These are phyloP conservation scores for Drechslerella coelobrocha DNA, from an alignment of 2,329 filamentous ascomycete genomes.

Conservation along the genomic window DNA sequence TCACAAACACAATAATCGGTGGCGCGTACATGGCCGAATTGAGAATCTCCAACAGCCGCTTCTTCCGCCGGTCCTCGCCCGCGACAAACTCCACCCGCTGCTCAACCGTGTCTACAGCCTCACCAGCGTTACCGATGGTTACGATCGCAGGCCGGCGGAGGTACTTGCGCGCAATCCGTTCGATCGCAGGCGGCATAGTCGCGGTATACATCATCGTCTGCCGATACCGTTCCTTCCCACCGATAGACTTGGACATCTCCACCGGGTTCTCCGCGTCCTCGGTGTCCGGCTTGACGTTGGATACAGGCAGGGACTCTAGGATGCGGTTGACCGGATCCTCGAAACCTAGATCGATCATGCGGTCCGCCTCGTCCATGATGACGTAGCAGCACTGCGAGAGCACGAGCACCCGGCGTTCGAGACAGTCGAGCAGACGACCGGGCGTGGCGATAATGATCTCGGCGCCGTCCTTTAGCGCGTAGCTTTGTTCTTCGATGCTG, in stretches of 20 bases:
- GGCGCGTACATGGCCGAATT: constrained; percentile 78
- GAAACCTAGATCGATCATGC: constrained; percentile 98
- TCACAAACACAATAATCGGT: constrained; percentile 98
- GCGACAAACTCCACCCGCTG: constrained; percentile 91
- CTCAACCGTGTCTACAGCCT: constrained; percentile 97
- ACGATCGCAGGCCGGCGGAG: constrained; percentile 90
- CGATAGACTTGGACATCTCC: constrained; percentile 82
- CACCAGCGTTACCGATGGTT: constrained; percentile 90
- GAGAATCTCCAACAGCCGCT: constrained; percentile 89
- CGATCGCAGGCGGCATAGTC: constrained; percentile 91
- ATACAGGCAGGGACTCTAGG: constrained; percentile 86
- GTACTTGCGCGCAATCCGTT: constrained; percentile 97
- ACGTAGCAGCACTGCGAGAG: constrained; percentile 59
- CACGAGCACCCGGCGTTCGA: constrained; percentile 81
- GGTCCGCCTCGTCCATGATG: constrained; percentile 99
- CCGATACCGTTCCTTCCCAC: constrained; percentile 78
- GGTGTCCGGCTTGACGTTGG: constrained; percentile 92
- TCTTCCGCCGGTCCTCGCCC: constrained; percentile 95
- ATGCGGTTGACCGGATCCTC: constrained; percentile 98
- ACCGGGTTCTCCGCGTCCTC: constrained; percentile 86
- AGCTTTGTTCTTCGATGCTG: constrained; percentile 90
- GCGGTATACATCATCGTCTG: constrained; percentile 99
- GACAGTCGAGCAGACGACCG: constrained; percentile 94
- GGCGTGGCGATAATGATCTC: constrained; percentile 99
- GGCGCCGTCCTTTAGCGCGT: constrained; percentile 82